Percentiles rank a stretch among this genome's conserved stretches.
phyloP scores from a whole-genome alignment of 164 flowering plant species.

The Magnolia changhungtana region DNA sequence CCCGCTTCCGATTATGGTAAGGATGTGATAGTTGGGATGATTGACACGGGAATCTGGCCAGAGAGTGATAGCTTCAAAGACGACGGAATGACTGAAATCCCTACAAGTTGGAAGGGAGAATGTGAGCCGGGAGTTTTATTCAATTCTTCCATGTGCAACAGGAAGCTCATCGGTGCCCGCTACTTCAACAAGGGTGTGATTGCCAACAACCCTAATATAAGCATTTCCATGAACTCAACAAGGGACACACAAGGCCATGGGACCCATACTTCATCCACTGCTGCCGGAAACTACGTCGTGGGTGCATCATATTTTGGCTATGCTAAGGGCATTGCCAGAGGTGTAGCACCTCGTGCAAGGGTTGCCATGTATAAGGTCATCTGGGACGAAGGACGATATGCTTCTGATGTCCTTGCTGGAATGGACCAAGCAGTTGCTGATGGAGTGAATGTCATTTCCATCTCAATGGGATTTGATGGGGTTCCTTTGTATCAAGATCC shows the following conservation, averaged over 20 bases:
- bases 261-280: slow-evolving; percentile 57
- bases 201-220: neutral
- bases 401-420: slow-evolving; percentile 51
- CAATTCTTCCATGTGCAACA: slow-evolving; percentile 47
- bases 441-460: too few relatives aligned
- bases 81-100: too few relatives aligned
- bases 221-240: neutral
- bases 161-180: slow-evolving; percentile 56
- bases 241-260: slow-evolving; percentile 41
- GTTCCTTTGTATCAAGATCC: slow-evolving; percentile 37
- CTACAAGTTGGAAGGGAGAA: slow-evolving; percentile 59
- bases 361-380: slow-evolving; percentile 59
- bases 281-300: slow-evolving; percentile 44
- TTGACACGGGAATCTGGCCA: too few relatives aligned
- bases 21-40: too few relatives aligned
- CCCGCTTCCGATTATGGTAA: too few relatives aligned
- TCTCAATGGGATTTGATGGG: too few relatives aligned
- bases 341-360: slow-evolving; percentile 51
- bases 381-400: slow-evolving; percentile 20
- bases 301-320: slow-evolving; percentile 43
- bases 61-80: too few relatives aligned
- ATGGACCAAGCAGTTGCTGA: slow-evolving; percentile 56
- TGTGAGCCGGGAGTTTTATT: slow-evolving; percentile 45
- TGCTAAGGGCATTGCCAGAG: slow-evolving; percentile 51
- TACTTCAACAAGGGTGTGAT: slow-evolving; percentile 35